Conservation (phyloP, 129 eudicot genomes). For the Lonicera japonica region DNA sequence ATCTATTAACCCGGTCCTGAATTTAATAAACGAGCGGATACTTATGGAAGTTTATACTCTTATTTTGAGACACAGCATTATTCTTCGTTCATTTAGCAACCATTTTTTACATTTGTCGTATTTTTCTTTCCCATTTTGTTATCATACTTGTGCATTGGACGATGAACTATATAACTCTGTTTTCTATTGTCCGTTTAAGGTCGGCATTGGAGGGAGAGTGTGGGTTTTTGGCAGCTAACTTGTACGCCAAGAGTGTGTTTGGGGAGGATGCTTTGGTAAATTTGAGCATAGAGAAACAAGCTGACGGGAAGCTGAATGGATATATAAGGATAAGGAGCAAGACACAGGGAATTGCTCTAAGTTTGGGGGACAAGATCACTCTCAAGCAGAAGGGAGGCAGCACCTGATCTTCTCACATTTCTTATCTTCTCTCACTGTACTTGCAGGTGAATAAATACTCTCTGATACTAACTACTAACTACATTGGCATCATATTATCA, state of each 20-base stretch:
- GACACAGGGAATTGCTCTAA: conserved; percentile 95
- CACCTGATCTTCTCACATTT: conserved; percentile 11
- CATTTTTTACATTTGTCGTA: too few species aligned
- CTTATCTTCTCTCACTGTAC: neutral
- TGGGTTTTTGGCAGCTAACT: conserved; percentile 91
- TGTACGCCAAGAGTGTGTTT: conserved; percentile 93
- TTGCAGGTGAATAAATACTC: too few species aligned
- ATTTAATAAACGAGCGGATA: too few species aligned
- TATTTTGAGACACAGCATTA: too few species aligned
- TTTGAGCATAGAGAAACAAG: conserved; percentile 82
- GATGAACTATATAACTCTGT: neutral
- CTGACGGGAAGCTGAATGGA: conserved; percentile 82
- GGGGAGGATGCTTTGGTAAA: conserved; percentile 99
- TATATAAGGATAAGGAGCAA: conserved; percentile 96
- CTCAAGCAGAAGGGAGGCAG: conserved; percentile 93
- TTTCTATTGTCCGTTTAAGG: conserved; percentile 29
- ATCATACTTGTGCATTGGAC: neutral
- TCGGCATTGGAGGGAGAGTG: conserved; percentile 95
- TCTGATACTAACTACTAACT: too few species aligned
- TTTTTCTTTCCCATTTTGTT: neutral
- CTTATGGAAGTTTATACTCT: too few species aligned
- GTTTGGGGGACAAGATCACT: conserved; percentile 95
- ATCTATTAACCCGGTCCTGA: too few species aligned
- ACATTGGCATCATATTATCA: too few species aligned
- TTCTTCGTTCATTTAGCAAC: too few species aligned